Evolutionary conservation across 768 basidiomycete genomes (phyloP), one percentile per base, ranked within the genome.

Genomic region (Favolaschia claudopus): DNA sequence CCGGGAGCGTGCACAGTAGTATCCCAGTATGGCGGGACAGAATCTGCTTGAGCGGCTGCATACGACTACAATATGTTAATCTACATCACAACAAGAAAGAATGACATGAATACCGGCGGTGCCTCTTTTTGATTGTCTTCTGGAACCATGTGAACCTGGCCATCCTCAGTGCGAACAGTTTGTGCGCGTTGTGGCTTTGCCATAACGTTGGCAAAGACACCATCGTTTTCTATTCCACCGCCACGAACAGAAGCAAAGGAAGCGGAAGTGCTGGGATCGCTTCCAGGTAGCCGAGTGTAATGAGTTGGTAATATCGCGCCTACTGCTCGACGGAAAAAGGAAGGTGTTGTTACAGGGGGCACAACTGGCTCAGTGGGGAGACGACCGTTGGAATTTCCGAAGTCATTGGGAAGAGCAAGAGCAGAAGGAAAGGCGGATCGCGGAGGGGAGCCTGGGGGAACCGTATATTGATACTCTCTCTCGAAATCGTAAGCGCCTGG

Each of bases 21-120:
- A 70, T 99, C 96, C 93, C 95, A 98, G 74, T 99, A 99, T 0
- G 94, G 85, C 0, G 97, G 97, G 0, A 92, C 95, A 0, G 93
- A 86, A 69, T 99, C 96, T 27, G 89, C 85, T 61, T 94, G 89
- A 3, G 96, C 97, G 15, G 89, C 83, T 13, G 88, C 82, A 69
- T 99, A 99, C 0, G 95, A 87, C 92, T 95, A 54, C 19, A 58
- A 14, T 27, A 54, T 15, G 31, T 32, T 51, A 39, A 32, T 50
- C 38, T 27, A 33, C 14, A 34, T 14, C 24, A 38, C 57, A 29
- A 42, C 14, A 19, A 49, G 15, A 34, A 31, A 22, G 27, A 46
- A 32, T 7, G 34, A 57, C 31, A 31, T 5, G 79, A 91, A 72
- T 72, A 96, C 94, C 4, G 97, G 97, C 5, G 96, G 95, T 1